Conservation (phyloP, 306 rosid species). For the Benincasa hispida region DNA sequence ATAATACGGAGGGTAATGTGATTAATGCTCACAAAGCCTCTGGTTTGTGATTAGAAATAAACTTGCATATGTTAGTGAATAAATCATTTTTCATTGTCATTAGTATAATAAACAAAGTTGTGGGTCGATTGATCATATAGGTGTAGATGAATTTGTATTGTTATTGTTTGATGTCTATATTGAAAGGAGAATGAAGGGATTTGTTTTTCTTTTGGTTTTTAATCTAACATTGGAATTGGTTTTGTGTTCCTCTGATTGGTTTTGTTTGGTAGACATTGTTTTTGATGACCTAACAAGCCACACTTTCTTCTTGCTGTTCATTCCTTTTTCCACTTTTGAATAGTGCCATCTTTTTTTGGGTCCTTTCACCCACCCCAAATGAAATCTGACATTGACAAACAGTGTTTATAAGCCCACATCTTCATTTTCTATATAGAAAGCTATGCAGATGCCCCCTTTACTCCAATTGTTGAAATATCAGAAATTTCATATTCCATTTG, state of each 20-base stretch:
- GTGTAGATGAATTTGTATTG: not conserved
- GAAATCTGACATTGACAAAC: not conserved
- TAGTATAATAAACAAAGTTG: not conserved
- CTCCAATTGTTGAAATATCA: not conserved
- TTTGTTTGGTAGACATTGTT: too few relatives aligned
- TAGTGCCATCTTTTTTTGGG: not conserved
- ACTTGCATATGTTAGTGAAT: not conserved
- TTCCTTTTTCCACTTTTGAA: not conserved
- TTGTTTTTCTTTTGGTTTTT: not conserved
- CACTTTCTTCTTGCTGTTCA: too few relatives aligned
- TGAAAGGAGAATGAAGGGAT: not conserved
- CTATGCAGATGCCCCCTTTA: not conserved
- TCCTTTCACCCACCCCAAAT: not conserved
- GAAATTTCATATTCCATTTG: not conserved
- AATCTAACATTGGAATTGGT: too few relatives aligned
- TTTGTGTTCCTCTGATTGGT: too few relatives aligned
- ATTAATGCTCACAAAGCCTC: conserved; percentile 21
- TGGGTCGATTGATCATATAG: not conserved
- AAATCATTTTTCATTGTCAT: not conserved
- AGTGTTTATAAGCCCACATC: not conserved
- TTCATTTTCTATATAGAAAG: not conserved
- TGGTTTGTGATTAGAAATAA: conserved; percentile 15
- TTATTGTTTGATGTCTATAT: conserved; percentile 2
- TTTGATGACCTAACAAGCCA: too few relatives aligned
- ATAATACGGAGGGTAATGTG: conserved; percentile 36